A percentile compares a stretch with the other conserved stretches of the same genome.
Conservation (phyloP, 179 eudicot species). For the Gypsophila paniculata region DNA sequence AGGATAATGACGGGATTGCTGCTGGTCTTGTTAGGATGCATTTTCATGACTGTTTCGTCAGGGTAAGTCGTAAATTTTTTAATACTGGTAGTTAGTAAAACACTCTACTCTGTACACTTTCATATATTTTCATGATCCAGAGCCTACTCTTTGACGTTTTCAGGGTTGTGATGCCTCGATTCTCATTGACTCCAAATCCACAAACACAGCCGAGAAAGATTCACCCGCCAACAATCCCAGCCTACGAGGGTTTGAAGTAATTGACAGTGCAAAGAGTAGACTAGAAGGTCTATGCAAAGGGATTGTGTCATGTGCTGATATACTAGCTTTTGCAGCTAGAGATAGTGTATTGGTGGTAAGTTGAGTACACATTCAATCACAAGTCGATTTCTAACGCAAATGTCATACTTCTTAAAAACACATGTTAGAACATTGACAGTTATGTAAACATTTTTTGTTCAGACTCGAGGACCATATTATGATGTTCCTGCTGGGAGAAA, state of each 20-base stretch:
- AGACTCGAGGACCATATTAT: conserved; percentile 64
- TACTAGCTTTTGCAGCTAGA: conserved; percentile 85
- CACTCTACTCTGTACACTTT: background rate
- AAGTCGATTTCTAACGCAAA: background rate
- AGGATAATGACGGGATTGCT: conserved; percentile 49
- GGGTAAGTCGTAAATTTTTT: conserved; percentile 40
- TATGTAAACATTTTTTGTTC: background rate
- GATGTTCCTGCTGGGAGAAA: conserved; percentile 74
- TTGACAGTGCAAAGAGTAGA: conserved; percentile 66
- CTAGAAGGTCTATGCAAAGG: conserved; percentile 57
- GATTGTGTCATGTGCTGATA: conserved; percentile 85
- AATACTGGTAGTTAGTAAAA: background rate
- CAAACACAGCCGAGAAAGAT: conserved; percentile 75
- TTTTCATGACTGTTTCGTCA: conserved; percentile 87
- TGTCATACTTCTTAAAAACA: background rate
- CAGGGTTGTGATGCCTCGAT: conserved; percentile 97
- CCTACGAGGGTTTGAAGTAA: conserved; percentile 72
- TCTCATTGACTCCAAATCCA: conserved; percentile 60
- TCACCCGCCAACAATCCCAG: conserved; percentile 61
- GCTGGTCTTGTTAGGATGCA: conserved; percentile 73
- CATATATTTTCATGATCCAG: background rate
- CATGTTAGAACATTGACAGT: background rate
- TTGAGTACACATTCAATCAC: background rate
- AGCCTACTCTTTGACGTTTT: background rate
- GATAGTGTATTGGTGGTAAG: conserved; percentile 62